phyloP scores from a whole-genome alignment of 2,329 filamentous ascomycete species.

The Hypoxylon rubiginosum region DNA sequence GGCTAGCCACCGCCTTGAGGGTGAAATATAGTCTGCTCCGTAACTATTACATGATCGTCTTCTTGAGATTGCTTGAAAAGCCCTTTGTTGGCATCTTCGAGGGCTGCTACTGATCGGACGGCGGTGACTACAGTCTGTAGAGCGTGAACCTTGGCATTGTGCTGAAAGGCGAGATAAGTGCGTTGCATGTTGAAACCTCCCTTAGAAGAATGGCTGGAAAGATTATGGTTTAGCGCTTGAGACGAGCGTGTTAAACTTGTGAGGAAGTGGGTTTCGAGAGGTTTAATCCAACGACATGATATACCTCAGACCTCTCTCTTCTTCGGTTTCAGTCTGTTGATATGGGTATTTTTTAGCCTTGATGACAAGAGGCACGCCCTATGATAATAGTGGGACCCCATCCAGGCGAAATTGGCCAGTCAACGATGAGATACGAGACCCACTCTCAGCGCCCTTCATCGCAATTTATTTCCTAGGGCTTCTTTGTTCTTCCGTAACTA shows the following conservation, averaged over 20 bases:
- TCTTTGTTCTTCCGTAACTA: slow-evolving; percentile 16
- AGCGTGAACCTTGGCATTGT: slow-evolving; percentile 51
- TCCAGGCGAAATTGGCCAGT: slow-evolving; percentile 24
- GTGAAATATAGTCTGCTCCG: slow-evolving; percentile 78
- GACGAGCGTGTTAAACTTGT: background rate
- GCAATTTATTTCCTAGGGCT: slow-evolving; percentile 19
- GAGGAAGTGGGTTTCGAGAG: background rate
- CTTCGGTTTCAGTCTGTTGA: slow-evolving; percentile 2
- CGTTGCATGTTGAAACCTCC: slow-evolving; percentile 47
- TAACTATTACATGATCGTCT: slow-evolving; percentile 69
- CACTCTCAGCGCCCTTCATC: slow-evolving; percentile 25
- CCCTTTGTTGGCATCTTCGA: slow-evolving; percentile 64
- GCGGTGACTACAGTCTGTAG: slow-evolving; percentile 54
- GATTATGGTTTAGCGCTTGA: slow-evolving; percentile 15
- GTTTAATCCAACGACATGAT: slow-evolving; percentile 2
- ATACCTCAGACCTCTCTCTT: slow-evolving; percentile 8
- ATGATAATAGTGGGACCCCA: slow-evolving; percentile 15
- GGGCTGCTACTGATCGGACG: slow-evolving; percentile 62
- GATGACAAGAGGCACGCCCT: slow-evolving; percentile 38
- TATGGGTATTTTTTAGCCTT: slow-evolving; percentile 31
- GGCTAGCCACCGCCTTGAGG: slow-evolving; percentile 82
- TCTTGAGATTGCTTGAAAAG: slow-evolving; percentile 71
- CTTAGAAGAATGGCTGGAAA: background rate
- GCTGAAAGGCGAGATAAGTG: slow-evolving; percentile 59
- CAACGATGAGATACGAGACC: slow-evolving; percentile 18